These are phyloP conservation scores for Argentina anserina DNA, from an alignment of 306 rosid species.

Conservation along the genomic window DNA sequence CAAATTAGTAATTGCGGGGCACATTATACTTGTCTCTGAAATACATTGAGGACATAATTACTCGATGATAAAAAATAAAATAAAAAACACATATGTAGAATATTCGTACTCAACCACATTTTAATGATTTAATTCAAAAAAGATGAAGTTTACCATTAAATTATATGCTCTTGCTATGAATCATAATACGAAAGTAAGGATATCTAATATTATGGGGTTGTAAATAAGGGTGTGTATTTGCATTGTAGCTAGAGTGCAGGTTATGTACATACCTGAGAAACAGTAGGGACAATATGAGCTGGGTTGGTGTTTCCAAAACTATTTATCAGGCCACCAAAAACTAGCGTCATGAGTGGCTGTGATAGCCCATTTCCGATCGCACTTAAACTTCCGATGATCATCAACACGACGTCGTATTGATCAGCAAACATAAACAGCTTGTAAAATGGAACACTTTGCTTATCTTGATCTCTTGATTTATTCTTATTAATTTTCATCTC, in stretches of 20 bases:
- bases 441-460: constrained; percentile 46
- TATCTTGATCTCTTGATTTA: neutral
- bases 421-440: constrained; percentile 76
- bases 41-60: no score
- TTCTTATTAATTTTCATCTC: neutral
- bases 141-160: no score
- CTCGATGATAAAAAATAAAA: no score
- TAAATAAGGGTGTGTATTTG: neutral
- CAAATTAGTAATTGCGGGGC: neutral
- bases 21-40: neutral
- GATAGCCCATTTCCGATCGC: constrained; percentile 55
- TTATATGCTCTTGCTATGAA: no score
- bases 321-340: constrained; percentile 57
- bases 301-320: constrained; percentile 46
- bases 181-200: no score
- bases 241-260: neutral
- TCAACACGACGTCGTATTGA: constrained; percentile 39
- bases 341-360: constrained; percentile 64
- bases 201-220: no score
- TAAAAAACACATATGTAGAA: no score
- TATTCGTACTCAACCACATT: no score
- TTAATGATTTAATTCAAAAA: no score
- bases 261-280: constrained; percentile 46
- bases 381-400: constrained; percentile 49
- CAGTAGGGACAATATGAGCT: constrained; percentile 24